Base-by-base conservation (phyloP, 2,329 filamentous ascomycete species). In the Acephala macrosclerotiorum region DNA sequence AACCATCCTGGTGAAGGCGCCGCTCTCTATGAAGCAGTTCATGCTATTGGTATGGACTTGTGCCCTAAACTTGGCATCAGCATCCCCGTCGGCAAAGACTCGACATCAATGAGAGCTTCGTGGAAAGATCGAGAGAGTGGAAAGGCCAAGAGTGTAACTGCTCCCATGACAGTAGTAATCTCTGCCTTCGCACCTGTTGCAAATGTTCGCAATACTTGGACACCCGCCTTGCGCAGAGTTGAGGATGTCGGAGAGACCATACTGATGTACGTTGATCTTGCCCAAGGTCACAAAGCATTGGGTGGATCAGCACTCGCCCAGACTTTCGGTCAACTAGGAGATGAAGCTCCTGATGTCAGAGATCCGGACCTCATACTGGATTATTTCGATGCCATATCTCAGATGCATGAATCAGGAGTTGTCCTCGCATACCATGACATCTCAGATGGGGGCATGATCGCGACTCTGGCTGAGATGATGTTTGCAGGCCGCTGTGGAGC, bases 81-180 rank as follows among this genome's bases (percentile, higher is more conserved):
- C 64, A 98, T 99, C 66, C 96, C 96, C 3, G 96, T 98, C 9
- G 96, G 96, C 63, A 98, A 99, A 80, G 96, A 99, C 78, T 98
- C 95, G 0, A 97, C 96, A 79, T 97, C 94, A 2, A 98, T 99
- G 96, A 97, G 97, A 84, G 95, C 96, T 74, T 93, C 93, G 63
- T 98, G 96, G 96, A 91, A 89, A 75, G 91, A 95, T 71, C 82
- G 83, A 67, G 82, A 85, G 64, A 87, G 83, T 35, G 86, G 87
- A 20, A 85, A 91, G 68, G 80, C 85, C 16, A 96, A 92, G 81
- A 94, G 94, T 71, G 95, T 98, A 58, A 97, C 93, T 42, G 93
- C 96, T 4, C 96, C 96, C 1, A 87, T 98, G 73, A 97, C 95
- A 0, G 85, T 97, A 6, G 90, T 97, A 63, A 94, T 98, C 72